Evolutionary conservation across 306 rosid species (phyloP).

Genomic region (Amphicarpaea edgeworthii): DNA sequence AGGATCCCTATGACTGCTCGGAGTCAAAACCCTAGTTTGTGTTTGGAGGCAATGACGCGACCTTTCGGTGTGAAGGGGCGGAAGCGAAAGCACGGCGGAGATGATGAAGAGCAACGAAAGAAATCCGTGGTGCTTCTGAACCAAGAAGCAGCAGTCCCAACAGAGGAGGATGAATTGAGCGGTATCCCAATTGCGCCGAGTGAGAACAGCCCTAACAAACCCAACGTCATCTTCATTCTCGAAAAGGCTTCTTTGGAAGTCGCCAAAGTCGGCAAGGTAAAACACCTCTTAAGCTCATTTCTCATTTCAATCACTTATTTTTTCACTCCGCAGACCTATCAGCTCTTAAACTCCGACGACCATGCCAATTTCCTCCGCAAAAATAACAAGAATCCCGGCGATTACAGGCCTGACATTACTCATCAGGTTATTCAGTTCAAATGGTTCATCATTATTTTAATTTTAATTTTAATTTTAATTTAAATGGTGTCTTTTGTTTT

Average conservation of each 20-base stretch:
- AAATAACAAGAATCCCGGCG: slow-evolving; percentile 73
- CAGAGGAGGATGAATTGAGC: slow-evolving; percentile 1
- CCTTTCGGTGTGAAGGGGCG: no score
- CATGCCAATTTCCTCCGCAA: slow-evolving; percentile 72
- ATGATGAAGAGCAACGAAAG: background rate
- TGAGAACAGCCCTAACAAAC: slow-evolving; percentile 28
- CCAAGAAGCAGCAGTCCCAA: background rate
- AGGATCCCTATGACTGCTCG: no score
- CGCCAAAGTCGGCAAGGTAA: slow-evolving; percentile 92
- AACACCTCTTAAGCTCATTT: background rate
- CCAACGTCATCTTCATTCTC: slow-evolving; percentile 72
- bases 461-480: background rate
- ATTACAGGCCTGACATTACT: slow-evolving; percentile 83
- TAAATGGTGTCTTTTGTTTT: slow-evolving; percentile 17
- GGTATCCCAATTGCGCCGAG: slow-evolving; percentile 41
- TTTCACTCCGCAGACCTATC: slow-evolving; percentile 57
- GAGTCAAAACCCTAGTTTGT: no score
- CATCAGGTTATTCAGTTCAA: slow-evolving; percentile 57
- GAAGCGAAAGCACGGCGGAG: no score
- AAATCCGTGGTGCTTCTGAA: background rate
- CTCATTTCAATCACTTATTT: background rate
- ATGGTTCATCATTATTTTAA: background rate
- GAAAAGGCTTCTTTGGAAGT: slow-evolving; percentile 89
- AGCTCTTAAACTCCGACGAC: slow-evolving; percentile 86
- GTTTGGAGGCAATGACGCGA: no score